Base-by-base conservation (phyloP, 345 rosid genomes). In the Populus nigra region DNA sequence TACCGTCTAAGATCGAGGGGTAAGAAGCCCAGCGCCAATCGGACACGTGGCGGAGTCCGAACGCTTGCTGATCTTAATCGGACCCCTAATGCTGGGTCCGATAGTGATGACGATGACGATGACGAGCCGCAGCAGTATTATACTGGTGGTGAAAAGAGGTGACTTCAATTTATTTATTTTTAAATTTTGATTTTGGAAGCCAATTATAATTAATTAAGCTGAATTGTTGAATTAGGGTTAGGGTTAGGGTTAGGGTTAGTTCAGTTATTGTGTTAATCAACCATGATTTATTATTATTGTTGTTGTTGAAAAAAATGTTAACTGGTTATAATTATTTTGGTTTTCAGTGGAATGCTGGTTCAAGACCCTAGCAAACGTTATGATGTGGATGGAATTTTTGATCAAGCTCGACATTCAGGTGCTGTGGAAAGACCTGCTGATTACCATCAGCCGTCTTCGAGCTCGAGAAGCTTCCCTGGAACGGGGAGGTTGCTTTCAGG, bases 141-240 rank as follows among this genome's bases (percentile, higher is more conserved):
- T 13, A 88, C 99, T 69, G 99, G 98, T 45, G 98, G 97, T 25
- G 88, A 93, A 79, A 96, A 92, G 83, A 93, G 98, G 99, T 93
- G 73, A 39, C 23, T 8, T 55, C 61, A 7, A 49, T 55, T 55
- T 22, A 20, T 22, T 18, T 18, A 47, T 18, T 2, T 0, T 2
- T 10, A 0, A 13, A 13, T 47, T 47, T 13, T 43, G 47, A 43
- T 59, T 8, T 59, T n/a, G 25, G 12, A 59, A 8, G 17, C 47
- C 47, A 43, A 10, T 43, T 43, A 11, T 43, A 2, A 13, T 16
- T 18, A 59, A 59, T 23, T 59, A 59, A 59, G 65, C 65, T 59
- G 16, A 59, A 59, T 59, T 59, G 6, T 23, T 3, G 63, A 9
- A 10, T 59, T n/a, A 59, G 63, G 65, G 62, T 57, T 55, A 31